Conservation (phyloP, 257 asterid species). For the Lycium ferocissimum region DNA sequence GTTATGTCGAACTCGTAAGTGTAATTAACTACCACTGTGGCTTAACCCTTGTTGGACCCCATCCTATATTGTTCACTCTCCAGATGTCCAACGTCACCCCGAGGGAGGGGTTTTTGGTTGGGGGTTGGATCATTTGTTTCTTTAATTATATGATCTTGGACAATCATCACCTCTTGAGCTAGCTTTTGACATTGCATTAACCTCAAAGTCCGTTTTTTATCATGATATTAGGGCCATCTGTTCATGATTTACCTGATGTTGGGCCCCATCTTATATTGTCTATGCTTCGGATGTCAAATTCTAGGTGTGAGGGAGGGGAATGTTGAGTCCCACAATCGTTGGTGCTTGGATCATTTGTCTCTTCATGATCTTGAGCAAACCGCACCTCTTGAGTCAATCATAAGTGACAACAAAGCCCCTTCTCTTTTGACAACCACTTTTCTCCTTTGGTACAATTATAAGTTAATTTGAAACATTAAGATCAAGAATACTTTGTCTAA, state of each 20-base stretch:
- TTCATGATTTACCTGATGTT: neutral
- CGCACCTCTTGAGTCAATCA: too few relatives aligned
- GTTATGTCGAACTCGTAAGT: neutral
- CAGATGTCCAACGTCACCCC: neutral
- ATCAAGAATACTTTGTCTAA: too few relatives aligned
- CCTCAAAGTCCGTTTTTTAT: neutral
- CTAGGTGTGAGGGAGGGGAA: neutral
- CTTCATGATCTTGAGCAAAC: too few relatives aligned
- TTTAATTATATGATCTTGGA: neutral
- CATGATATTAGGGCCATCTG: neutral
- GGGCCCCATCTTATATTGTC: neutral
- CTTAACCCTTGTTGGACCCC: neutral
- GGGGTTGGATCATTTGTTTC: neutral
- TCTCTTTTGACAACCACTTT: too few relatives aligned
- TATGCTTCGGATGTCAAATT: neutral
- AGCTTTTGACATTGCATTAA: neutral
- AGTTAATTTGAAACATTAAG: too few relatives aligned
- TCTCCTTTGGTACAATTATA: too few relatives aligned
- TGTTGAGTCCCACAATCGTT: neutral
- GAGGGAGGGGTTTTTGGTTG: too few relatives aligned
- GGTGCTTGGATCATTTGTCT: neutral
- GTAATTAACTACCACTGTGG: neutral
- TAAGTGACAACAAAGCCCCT: too few relatives aligned
- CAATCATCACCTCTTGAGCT: neutral
- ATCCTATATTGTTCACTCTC: neutral